phyloP scores from a whole-genome alignment of 306 rosid genomes.

The Citrullus amarus region DNA sequence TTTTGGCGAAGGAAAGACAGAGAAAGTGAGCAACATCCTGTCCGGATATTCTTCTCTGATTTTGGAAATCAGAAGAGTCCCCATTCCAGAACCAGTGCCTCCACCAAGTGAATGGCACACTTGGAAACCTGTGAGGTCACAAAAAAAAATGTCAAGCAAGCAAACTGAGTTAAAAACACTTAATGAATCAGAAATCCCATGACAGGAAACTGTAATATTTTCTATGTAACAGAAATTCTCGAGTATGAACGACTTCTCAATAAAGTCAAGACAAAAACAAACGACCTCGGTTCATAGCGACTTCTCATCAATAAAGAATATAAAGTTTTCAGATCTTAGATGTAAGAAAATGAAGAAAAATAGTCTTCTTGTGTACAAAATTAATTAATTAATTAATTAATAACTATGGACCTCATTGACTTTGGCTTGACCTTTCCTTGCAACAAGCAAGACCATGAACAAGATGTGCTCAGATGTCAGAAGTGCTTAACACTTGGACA shows the following conservation, averaged over 20 bases:
- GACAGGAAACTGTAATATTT: background rate
- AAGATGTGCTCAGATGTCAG: background rate
- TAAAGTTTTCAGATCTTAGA: background rate
- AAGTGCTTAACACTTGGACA: background rate
- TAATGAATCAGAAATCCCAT: background rate
- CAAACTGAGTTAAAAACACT: background rate
- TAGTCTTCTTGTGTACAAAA: background rate
- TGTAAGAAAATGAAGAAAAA: background rate
- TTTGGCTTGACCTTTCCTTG: background rate
- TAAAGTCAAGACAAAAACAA: background rate
- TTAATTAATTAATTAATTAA: background rate
- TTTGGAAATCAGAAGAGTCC: background rate
- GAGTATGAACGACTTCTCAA: background rate
- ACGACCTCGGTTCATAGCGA: background rate
- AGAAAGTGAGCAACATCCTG: slow-evolving; percentile 1
- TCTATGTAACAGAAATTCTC: background rate
- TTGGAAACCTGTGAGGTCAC: background rate
- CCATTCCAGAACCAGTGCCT: slow-evolving; percentile 2
- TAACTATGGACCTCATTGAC: background rate
- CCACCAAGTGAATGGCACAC: slow-evolving; percentile 5
- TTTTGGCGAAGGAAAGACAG: background rate
- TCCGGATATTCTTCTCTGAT: background rate
- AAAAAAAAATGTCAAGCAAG: background rate
- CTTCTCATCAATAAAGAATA: background rate
- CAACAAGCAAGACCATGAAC: background rate